Base-by-base conservation (phyloP, 768 basidiomycete species). In the Amyloporia xantha region DNA sequence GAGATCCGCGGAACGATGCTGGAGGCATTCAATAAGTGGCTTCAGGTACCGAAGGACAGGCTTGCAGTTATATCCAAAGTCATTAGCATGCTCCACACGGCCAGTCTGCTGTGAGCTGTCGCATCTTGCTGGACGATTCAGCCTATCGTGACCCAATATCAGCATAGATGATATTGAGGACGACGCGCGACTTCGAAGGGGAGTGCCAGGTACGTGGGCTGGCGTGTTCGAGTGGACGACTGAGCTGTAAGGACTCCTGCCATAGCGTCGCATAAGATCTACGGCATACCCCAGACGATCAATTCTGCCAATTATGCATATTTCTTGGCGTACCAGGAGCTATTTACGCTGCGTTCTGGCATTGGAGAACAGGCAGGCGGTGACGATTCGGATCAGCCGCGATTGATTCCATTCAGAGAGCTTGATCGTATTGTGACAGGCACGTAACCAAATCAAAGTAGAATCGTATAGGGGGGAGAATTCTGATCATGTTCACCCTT, bases 271-370 rank as follows among this genome's bases (percentile, higher is more conserved):
- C 94, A 99, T 70, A 91, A 90, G 70, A 95, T 99, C 56, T 99
- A 95, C 58, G 95, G 95, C 1, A 70, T 96, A 2, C 91, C 95
- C 0, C 95, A 97, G 62, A 96, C 95, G 0, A 93, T 99, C 69
- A 99, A 99, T 63, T 83, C 86, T 0, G 95, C 95, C 0, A 97
- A 96, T 62, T 98, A 97, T 55, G 91, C 93, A 24, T 97, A 95
- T 62, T 99, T 98, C 61, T 78, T 91, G 37, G 95, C 94, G 0
- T 93, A 85, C 62, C 78, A 91, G 56, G 89, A 95, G 55, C 75
- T 97, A 1, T 81, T 86, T 54, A 70, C 72, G 10, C 73, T 90
- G 38, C 68, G 79, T 10, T 53, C 54, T 10, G 55, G 55, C 10
- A 43, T 48, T 13, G n/a, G n/a, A n/a, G n/a, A n/a, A n/a, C n/a